phyloP scores from a whole-genome alignment of 1,284 basidiomycete species.

The Sutorius eximius region DNA sequence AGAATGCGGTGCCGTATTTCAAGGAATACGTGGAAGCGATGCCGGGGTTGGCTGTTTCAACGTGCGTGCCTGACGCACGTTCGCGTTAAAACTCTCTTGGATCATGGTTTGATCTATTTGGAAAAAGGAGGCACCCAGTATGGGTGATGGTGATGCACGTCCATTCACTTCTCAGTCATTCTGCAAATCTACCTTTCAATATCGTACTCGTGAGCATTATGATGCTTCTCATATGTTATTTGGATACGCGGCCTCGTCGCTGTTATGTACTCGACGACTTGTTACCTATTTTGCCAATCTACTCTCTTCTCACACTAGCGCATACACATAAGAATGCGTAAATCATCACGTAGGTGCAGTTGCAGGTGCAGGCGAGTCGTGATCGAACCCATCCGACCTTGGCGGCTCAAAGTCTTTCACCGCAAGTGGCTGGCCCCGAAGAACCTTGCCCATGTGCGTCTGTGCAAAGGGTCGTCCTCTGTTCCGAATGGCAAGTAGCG shows the following conservation, averaged over 20 bases:
- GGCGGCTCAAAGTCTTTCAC: background rate
- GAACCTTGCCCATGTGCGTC: slow-evolving; percentile 8
- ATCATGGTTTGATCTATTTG: background rate
- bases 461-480: background rate
- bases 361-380: no score
- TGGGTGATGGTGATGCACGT: background rate
- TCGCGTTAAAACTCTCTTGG: background rate
- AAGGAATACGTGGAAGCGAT: slow-evolving; percentile 22
- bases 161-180: background rate
- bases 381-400: background rate
- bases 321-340: no score
- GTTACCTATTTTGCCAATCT: background rate
- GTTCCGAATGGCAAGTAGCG: background rate
- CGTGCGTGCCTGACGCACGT: slow-evolving; percentile 1
- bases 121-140: background rate
- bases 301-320: background rate
- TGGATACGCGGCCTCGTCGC: background rate
- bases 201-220: background rate
- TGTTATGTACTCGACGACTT: background rate
- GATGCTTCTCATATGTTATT: background rate
- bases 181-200: background rate
- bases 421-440: background rate
- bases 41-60: slow-evolving; percentile 25
- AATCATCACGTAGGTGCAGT: no score
- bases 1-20: slow-evolving; percentile 20